phyloP scores from a whole-genome alignment of 2,329 filamentous ascomycete species.

The Neofusicoccum laricinum region DNA sequence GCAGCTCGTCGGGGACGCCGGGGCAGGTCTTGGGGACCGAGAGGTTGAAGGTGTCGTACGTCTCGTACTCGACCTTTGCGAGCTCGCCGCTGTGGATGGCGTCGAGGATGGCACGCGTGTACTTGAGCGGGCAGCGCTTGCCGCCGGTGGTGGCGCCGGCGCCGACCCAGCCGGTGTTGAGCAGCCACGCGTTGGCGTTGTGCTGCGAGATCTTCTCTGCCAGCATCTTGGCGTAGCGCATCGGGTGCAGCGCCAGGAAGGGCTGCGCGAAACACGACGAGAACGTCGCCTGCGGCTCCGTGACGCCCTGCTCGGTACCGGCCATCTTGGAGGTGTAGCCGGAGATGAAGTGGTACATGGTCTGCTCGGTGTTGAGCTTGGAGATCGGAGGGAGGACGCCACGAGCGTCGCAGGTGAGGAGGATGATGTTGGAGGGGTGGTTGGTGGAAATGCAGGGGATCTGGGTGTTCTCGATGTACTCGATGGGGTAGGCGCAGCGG shows the following conservation, averaged over 20 bases:
- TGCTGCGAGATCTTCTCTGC: conserved; percentile 96
- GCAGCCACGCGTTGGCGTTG: conserved; percentile 94
- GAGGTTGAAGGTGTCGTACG: conserved; percentile 94
- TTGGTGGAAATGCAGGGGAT: conserved; percentile 85
- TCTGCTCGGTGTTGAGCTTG: conserved; percentile 90
- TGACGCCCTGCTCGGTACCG: conserved; percentile 94
- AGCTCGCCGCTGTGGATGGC: conserved; percentile 97
- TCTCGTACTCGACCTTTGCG: conserved; percentile 89
- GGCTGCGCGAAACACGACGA: conserved; percentile 99
- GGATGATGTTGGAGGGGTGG: conserved; percentile 96
- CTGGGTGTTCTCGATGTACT: conserved; percentile 99
- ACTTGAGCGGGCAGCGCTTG: conserved; percentile 97
- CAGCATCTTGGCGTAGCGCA: conserved; percentile 98
- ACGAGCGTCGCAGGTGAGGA: conserved; percentile 95
- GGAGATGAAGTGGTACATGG: conserved; percentile 99
- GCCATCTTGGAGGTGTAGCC: conserved; percentile 99
- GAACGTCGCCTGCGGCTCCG: conserved; percentile 97
- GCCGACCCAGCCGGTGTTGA: conserved; percentile 98
- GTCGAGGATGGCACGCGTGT: conserved; percentile 96
- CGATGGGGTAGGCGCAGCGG: conserved; percentile 95
- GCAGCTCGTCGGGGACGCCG: conserved; percentile 82
- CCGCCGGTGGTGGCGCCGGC: conserved; percentile 86
- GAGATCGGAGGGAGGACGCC: conserved; percentile 97
- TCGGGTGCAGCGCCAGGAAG: conserved; percentile 97
- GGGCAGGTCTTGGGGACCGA: conserved; percentile 90